Evolutionary conservation across 2,329 filamentous ascomycete species (phyloP).

Genomic region (Colletotrichum plurivorum): DNA sequence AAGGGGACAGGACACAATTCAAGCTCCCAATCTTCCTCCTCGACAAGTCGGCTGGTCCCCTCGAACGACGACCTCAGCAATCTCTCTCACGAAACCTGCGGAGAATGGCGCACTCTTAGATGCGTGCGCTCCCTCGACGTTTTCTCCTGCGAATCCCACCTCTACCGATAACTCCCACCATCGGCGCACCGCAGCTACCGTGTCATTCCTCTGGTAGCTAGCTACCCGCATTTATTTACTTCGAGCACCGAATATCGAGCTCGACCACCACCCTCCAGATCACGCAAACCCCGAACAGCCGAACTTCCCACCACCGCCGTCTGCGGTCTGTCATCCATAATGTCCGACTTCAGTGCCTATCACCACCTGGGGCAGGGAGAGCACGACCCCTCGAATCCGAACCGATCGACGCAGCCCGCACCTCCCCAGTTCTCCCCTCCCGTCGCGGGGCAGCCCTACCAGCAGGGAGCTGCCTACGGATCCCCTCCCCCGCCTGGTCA

Average conservation of each 20-base stretch:
- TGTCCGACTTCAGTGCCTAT: constrained; percentile 71
- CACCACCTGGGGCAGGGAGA: constrained; percentile 71
- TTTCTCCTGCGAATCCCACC: constrained; percentile 9
- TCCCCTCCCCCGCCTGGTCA: constrained; percentile 53
- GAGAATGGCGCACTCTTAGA: constrained; percentile 38
- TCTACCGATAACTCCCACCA: neutral
- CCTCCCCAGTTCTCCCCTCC: constrained; percentile 71
- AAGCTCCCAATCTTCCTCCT: constrained; percentile 23
- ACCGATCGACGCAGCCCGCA: constrained; percentile 64
- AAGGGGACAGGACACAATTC: constrained; percentile 39
- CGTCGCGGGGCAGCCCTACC: constrained; percentile 67
- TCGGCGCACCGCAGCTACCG: constrained; percentile 24
- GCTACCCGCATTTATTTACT: constrained; percentile 35
- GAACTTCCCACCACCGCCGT: neutral
- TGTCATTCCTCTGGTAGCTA: constrained; percentile 9
- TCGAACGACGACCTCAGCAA: constrained; percentile 12
- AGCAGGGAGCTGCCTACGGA: constrained; percentile 59
- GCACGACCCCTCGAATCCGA: constrained; percentile 68
- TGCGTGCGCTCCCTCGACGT: constrained; percentile 27
- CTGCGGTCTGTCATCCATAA: constrained; percentile 46
- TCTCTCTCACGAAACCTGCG: neutral
- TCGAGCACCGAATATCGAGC: constrained; percentile 13
- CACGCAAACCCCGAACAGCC: constrained; percentile 16
- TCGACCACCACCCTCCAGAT: neutral
- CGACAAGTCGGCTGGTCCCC: constrained; percentile 20